A percentile compares a stretch with the other conserved stretches of the same genome.
These are phyloP conservation scores for Allomyces macrogynus DNA, from an alignment of 192 early-diverging fungal genomes.

Conservation along the genomic window DNA sequence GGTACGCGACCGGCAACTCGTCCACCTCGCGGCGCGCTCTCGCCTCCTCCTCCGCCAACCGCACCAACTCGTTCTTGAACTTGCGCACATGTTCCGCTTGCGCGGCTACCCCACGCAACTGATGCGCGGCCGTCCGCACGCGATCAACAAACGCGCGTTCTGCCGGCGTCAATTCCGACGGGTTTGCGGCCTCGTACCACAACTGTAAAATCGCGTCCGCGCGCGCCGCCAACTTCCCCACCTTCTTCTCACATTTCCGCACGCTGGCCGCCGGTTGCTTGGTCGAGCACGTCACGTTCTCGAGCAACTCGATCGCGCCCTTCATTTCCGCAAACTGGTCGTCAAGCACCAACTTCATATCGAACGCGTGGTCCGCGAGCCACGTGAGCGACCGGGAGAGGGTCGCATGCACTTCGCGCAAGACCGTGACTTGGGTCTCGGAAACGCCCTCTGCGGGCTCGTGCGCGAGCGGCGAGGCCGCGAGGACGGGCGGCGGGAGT, in stretches of 20 bases:
- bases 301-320: background rate
- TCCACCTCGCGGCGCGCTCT: no score
- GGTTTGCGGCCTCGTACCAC: background rate
- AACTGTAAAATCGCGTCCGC: background rate
- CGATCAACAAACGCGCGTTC: background rate
- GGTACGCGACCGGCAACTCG: no score
- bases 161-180: background rate
- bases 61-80: no score
- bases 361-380: background rate
- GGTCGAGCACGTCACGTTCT: background rate
- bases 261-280: background rate
- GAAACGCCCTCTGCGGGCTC: no score
- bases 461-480: no score
- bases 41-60: no score
- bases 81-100: no score
- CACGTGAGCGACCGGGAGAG: background rate
- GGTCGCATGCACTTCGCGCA: background rate
- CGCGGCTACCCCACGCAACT: no score
- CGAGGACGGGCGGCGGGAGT: no score
- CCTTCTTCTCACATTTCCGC: background rate
- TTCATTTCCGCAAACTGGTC: background rate
- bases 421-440: background rate
- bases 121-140: no score
- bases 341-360: background rate
- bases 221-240: background rate